Conservation (phyloP, 1,284 basidiomycete genomes). For the Athelia psychrophila region DNA sequence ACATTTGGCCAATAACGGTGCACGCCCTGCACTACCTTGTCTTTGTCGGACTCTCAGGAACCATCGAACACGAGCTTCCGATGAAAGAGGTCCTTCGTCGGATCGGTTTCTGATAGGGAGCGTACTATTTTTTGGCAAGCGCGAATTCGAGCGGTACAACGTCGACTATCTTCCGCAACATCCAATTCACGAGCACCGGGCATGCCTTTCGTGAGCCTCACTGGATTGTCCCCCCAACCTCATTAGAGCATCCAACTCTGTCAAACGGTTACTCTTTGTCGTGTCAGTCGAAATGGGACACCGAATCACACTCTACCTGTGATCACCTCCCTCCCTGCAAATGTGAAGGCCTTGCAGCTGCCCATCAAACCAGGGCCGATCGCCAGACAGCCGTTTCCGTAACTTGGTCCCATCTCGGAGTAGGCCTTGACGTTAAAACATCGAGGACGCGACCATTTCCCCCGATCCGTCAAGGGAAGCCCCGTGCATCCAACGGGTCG, state of each 20-base stretch:
- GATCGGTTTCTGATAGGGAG: neutral
- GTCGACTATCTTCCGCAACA: neutral
- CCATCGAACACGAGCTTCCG: neutral
- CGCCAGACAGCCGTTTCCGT: slow-evolving; percentile 6
- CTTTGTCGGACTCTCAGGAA: neutral
- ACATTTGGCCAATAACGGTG: neutral
- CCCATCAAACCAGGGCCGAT: slow-evolving; percentile 1
- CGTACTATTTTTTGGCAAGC: neutral
- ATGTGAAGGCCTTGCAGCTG: slow-evolving; percentile 3
- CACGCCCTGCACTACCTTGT: neutral
- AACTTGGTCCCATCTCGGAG: slow-evolving; percentile 7
- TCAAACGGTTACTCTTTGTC: neutral
- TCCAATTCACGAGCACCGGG: neutral
- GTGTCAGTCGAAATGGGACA: neutral
- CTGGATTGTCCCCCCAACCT: neutral
- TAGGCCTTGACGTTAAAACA: slow-evolving; percentile 10
- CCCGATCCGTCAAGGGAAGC: slow-evolving; percentile 2
- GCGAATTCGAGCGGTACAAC: neutral
- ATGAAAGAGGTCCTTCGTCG: neutral
- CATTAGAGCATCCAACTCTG: neutral
- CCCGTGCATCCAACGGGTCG: neutral
- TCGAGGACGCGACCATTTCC: slow-evolving; percentile 7
- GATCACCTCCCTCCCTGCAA: slow-evolving; percentile 8
- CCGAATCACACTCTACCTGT: neutral
- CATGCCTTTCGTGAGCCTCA: neutral